These are phyloP conservation scores for Eutypa lata DNA, from an alignment of 2,329 filamentous ascomycete species.

Conservation along the genomic window DNA sequence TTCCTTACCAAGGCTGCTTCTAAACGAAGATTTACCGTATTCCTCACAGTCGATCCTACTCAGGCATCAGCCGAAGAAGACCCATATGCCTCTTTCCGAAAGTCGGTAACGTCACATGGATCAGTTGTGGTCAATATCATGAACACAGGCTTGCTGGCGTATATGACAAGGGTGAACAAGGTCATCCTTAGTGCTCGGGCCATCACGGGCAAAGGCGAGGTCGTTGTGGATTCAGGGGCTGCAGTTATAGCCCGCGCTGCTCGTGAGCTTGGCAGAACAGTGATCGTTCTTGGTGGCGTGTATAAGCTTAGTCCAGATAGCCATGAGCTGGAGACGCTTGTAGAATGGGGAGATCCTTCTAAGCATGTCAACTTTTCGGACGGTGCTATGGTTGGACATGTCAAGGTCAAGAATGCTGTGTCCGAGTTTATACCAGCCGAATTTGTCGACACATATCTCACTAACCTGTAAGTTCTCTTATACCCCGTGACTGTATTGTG, in stretches of 20 bases:
- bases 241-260: conserved; percentile 81
- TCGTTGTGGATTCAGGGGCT: conserved; percentile 82
- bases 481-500: not conserved
- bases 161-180: conserved; percentile 95
- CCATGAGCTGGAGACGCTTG: conserved; percentile 74
- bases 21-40: conserved; percentile 88
- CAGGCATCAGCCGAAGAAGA: conserved; percentile 34
- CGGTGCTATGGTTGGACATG: conserved; percentile 71
- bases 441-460: conserved; percentile 77
- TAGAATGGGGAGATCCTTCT: conserved; percentile 82
- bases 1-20: conserved; percentile 85
- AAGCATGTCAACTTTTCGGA: conserved; percentile 76
- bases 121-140: conserved; percentile 81
- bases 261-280: conserved; percentile 74
- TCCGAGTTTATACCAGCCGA: conserved; percentile 81
- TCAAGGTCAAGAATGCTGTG: conserved; percentile 74
- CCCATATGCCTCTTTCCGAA: conserved; percentile 60
- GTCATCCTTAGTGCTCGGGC: conserved; percentile 86
- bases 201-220: conserved; percentile 82
- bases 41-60: conserved; percentile 68
- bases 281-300: conserved; percentile 85
- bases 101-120: conserved; percentile 73
- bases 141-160: conserved; percentile 82
- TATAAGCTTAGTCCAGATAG: conserved; percentile 93
- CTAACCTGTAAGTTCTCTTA: conserved; percentile 64